A percentile compares a stretch with the other conserved stretches of the same genome.
Conservation (phyloP, 2,329 filamentous ascomycete genomes). For the Trichoderma aggressivum region DNA sequence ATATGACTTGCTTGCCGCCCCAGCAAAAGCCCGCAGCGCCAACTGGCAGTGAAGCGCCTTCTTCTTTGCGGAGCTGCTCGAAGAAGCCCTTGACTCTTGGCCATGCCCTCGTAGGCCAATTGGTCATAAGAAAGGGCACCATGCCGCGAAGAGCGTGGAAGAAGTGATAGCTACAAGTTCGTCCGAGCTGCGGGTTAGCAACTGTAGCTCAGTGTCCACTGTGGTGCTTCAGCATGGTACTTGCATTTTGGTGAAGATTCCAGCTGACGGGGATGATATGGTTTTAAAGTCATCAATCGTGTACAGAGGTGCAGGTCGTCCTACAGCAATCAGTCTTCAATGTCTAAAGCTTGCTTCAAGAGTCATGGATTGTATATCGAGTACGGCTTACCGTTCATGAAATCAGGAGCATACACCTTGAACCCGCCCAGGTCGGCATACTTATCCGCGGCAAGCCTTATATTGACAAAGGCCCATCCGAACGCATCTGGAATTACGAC, state of each 20-base stretch:
- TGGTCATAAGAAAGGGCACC: conserved; percentile 34
- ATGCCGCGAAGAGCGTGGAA: conserved; percentile 26
- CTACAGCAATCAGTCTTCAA: conserved; percentile 19
- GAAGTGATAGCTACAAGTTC: conserved; percentile 26
- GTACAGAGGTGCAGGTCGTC: conserved; percentile 31
- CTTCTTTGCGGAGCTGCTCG: conserved; percentile 34
- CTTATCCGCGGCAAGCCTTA: conserved; percentile 49
- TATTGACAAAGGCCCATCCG: conserved; percentile 53
- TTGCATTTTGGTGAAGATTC: conserved; percentile 11
- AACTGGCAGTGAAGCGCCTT: conserved; percentile 35
- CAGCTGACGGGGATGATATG: not conserved
- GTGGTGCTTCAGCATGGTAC: not conserved
- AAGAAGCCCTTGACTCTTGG: conserved; percentile 39
- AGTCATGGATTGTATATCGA: not conserved
- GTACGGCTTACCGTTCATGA: conserved; percentile 41
- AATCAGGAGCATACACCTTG: conserved; percentile 54
- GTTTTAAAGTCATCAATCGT: conserved; percentile 31
- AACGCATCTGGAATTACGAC: conserved; percentile 55
- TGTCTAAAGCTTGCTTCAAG: not conserved
- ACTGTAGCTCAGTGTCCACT: not conserved
- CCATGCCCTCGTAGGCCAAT: conserved; percentile 30
- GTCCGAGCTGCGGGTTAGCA: not conserved
- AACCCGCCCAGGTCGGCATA: conserved; percentile 51
- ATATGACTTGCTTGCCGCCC: conserved; percentile 55
- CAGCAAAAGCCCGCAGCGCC: conserved; percentile 61